Base-by-base conservation (phyloP, 352 stramenopile species). In the Pythium volutum region DNA sequence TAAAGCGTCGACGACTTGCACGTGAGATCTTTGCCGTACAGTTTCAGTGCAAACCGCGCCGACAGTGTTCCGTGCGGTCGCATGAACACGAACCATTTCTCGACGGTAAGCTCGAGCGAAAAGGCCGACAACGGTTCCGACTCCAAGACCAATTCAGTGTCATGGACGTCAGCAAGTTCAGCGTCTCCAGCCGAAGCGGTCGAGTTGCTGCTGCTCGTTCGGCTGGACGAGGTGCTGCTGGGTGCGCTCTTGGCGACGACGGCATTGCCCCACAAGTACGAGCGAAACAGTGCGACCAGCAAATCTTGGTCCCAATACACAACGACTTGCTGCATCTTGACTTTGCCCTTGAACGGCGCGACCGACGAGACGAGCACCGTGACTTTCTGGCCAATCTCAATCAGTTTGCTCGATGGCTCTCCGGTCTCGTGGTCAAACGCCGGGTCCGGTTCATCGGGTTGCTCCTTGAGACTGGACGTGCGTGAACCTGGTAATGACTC, bases 291-390 rank as follows among this genome's bases (percentile, higher is more conserved):
- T 4, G 75, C 73, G 42, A 81, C 79, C 9, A 91, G 51, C 23
- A 90, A 61, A 14, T 88, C 76, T 33, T 90, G 79, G 47, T 91
- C 80, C 82, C 82, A 91, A 48, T 90, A 91, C 5, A 90, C 3
- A 1, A 73, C 70, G 7, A 77, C 68, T 62, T 83, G 80, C 33
- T 88, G 66, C 3, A 75, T 53, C 18, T 73, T 75, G 9, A 90
- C 48, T 57, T 79, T 80, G 4, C 58, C 73, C 26, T 82, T 76
- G 25, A 89, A 77, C 45, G 82, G 82, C 18, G 77, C 56, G 11
- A 78, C 62, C 25, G 70, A 86, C 2, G 77, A 81, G 12, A 87
- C 58, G 33, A 84, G 34, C 6, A 91, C 64, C 8, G 71, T 84
- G 20, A 74, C 77, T 63, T 76, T 89, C 1, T 79, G 70, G 0